Evolutionary conservation across 768 basidiomycete species (phyloP).

Genomic region (Trametes cubensis): DNA sequence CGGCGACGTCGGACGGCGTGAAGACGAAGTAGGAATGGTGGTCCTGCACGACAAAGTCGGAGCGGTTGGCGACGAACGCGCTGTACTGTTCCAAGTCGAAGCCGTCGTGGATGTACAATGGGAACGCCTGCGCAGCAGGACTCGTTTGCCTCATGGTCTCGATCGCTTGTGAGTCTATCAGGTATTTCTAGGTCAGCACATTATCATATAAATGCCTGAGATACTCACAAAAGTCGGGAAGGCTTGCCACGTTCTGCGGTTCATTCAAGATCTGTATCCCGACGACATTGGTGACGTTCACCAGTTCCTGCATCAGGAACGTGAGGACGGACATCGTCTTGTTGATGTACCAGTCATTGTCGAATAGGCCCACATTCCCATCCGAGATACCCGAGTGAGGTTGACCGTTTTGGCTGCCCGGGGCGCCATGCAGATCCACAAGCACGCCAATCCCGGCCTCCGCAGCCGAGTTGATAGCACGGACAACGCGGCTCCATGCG

Average conservation of each 20-base stretch:
- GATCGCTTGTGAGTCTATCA: slow-evolving; percentile 60
- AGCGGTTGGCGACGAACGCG: slow-evolving; percentile 48
- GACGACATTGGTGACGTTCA: slow-evolving; percentile 43
- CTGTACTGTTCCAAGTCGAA: slow-evolving; percentile 61
- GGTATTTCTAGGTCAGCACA: background rate
- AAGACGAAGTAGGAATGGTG: slow-evolving; percentile 78
- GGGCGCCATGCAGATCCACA: slow-evolving; percentile 57
- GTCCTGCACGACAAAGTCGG: slow-evolving; percentile 71
- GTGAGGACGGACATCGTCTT: slow-evolving; percentile 47
- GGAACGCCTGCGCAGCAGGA: slow-evolving; percentile 45
- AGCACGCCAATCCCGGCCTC: slow-evolving; percentile 49
- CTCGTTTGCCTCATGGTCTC: slow-evolving; percentile 46
- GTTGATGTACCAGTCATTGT: slow-evolving; percentile 37
- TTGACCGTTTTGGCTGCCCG: slow-evolving; percentile 49
- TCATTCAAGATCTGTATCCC: slow-evolving; percentile 56
- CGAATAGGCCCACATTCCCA: slow-evolving; percentile 44
- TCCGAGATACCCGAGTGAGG: slow-evolving; percentile 50
- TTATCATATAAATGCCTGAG: slow-evolving; percentile 20
- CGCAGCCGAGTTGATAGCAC: slow-evolving; percentile 47
- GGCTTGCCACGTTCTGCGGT: slow-evolving; percentile 48
- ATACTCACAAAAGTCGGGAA: slow-evolving; percentile 47
- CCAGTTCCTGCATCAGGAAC: slow-evolving; percentile 36
- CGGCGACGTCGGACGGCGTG: slow-evolving; percentile 51
- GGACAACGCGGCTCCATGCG: slow-evolving; percentile 47
- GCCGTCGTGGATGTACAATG: slow-evolving; percentile 70